phyloP scores from a whole-genome alignment of 352 stramenopile species.

The Pythium biforme region DNA sequence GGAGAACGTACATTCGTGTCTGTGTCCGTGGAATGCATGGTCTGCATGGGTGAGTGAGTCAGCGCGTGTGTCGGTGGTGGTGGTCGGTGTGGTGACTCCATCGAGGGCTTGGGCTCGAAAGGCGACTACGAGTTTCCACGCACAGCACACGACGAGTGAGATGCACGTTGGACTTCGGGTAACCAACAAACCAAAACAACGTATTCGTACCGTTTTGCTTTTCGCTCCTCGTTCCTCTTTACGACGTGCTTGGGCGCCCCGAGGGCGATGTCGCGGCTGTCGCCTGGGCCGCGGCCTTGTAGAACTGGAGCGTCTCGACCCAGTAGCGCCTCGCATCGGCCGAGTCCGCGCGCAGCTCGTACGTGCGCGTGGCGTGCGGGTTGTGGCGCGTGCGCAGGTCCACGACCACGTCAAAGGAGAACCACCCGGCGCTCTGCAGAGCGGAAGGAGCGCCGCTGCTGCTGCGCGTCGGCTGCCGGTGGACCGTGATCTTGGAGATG shows the following conservation, averaged over 20 bases:
- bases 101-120: no score
- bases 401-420: slow-evolving; percentile 68
- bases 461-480: slow-evolving; percentile 39
- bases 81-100: no score
- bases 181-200: neutral
- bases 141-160: no score
- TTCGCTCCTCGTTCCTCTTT: neutral
- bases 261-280: neutral
- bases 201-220: neutral
- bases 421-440: slow-evolving; percentile 29
- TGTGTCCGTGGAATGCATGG: no score
- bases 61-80: no score
- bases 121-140: no score
- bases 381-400: slow-evolving; percentile 64
- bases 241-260: slow-evolving; percentile 8
- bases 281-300: slow-evolving; percentile 47
- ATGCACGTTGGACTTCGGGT: no score
- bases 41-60: no score
- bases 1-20: no score
- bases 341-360: slow-evolving; percentile 61
- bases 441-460: no score
- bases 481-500: slow-evolving; percentile 58
- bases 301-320: slow-evolving; percentile 71
- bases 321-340: slow-evolving; percentile 58
- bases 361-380: slow-evolving; percentile 57